phyloP scores from a whole-genome alignment of 1,139 yeast genomes.

The Debaryomyces udenii region DNA sequence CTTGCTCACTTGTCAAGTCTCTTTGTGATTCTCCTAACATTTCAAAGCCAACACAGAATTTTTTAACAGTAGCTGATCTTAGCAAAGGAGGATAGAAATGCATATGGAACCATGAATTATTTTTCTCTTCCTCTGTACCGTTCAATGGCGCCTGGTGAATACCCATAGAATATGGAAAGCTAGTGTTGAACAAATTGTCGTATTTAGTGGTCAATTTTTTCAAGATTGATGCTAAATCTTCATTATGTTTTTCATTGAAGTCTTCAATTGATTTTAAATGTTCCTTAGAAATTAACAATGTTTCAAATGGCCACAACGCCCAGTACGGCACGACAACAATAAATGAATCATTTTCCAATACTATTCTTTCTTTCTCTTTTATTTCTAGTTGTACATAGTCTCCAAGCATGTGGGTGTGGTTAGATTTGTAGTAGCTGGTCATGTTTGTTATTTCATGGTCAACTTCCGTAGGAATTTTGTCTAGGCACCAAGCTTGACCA shows the following conservation, averaged over 20 bases:
- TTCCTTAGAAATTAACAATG: conserved; percentile 59
- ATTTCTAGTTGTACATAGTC: conserved; percentile 68
- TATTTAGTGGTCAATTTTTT: conserved; percentile 63
- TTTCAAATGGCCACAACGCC: conserved; percentile 86
- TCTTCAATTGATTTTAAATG: conserved; percentile 57
- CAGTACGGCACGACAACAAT: conserved; percentile 78
- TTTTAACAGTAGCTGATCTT: conserved; percentile 73
- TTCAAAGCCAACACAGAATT: conserved; percentile 78
- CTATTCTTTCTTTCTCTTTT: conserved; percentile 53
- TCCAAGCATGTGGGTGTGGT: conserved; percentile 55
- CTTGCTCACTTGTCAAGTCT: conserved; percentile 76
- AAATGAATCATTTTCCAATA: conserved; percentile 63
- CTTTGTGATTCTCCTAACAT: conserved; percentile 80
- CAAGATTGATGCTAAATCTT: conserved; percentile 60
- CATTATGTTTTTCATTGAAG: conserved; percentile 50
- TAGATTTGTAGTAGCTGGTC: conserved; percentile 47
- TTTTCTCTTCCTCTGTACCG: conserved; percentile 38
- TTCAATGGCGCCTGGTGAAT: conserved; percentile 71
- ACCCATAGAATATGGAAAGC: conserved; percentile 84
- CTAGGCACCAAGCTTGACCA: conserved; percentile 79
- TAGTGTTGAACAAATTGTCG: conserved; percentile 70
- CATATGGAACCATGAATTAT: conserved; percentile 68
- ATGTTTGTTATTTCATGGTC: conserved; percentile 57
- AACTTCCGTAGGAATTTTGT: conserved; percentile 70
- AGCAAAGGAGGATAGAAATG: conserved; percentile 80